phyloP scores from a whole-genome alignment of 495 filamentous ascomycete species.

The Pyronema domesticum region DNA sequence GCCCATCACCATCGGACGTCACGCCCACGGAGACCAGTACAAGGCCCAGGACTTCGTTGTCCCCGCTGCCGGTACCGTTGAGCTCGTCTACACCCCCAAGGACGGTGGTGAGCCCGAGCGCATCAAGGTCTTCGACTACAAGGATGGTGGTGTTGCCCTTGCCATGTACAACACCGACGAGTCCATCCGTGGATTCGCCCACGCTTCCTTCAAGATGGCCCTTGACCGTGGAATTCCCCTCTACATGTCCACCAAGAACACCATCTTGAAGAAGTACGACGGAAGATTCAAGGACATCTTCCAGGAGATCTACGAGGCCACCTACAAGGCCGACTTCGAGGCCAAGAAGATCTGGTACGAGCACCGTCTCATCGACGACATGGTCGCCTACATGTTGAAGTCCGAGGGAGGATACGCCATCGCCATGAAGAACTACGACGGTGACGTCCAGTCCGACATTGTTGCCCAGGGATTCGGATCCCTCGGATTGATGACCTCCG shows the following conservation, averaged over 20 bases:
- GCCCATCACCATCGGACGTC: slow-evolving; percentile 94
- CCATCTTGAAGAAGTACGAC: slow-evolving; percentile 96
- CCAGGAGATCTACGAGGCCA: slow-evolving; percentile 79
- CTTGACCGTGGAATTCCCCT: slow-evolving; percentile 69
- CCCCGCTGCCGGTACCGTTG: slow-evolving; percentile 63
- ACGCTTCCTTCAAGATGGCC: slow-evolving; percentile 88
- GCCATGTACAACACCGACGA: slow-evolving; percentile 97
- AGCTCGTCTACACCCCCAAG: slow-evolving; percentile 79
- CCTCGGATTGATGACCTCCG: slow-evolving; percentile 93
- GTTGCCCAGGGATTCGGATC: slow-evolving; percentile 97
- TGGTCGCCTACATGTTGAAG: slow-evolving; percentile 99
- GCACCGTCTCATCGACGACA: slow-evolving; percentile 97
- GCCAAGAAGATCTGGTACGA: slow-evolving; percentile 94
- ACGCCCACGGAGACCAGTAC: slow-evolving; percentile 98
- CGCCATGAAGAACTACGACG: slow-evolving; percentile 99
- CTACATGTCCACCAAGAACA: slow-evolving; percentile 99
- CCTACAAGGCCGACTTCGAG: slow-evolving; percentile 78
- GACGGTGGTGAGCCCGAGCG: slow-evolving; percentile 61
- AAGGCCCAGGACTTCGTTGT: slow-evolving; percentile 78
- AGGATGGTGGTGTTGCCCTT: slow-evolving; percentile 72
- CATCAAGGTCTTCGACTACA: slow-evolving; percentile 81
- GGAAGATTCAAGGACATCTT: slow-evolving; percentile 98
- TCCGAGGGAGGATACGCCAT: slow-evolving; percentile 78
- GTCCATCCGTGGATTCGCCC: slow-evolving; percentile 83
- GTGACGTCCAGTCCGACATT: slow-evolving; percentile 96